Conservation (phyloP, 192 early-diverging fungal genomes). For the Mortierella antarctica region DNA sequence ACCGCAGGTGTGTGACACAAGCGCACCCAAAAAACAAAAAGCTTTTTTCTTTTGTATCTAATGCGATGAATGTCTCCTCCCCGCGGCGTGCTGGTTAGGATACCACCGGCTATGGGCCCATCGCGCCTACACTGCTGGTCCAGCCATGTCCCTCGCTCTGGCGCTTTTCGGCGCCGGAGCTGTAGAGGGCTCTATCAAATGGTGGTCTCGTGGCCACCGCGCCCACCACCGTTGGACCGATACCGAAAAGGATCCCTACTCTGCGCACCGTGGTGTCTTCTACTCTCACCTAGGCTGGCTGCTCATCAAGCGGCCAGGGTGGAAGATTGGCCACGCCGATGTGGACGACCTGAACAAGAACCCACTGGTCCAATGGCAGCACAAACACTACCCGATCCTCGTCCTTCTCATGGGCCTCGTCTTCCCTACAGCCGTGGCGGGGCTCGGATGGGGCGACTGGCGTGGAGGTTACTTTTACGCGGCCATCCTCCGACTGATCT, state of each 20-base stretch:
- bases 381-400: constrained; percentile 79
- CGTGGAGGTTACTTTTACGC: constrained; percentile 85
- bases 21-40: neutral
- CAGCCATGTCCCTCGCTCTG: constrained; percentile 69
- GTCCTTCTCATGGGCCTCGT: constrained; percentile 80
- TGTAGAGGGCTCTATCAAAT: constrained; percentile 85
- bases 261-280: constrained; percentile 81
- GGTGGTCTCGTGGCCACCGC: constrained; percentile 90
- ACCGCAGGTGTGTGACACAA: constrained; percentile 67
- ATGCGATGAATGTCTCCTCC: neutral
- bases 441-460: constrained; percentile 86
- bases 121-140: constrained; percentile 76
- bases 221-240: constrained; percentile 92
- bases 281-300: constrained; percentile 91
- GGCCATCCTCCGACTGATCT: constrained; percentile 74
- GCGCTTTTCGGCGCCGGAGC: constrained; percentile 74
- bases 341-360: constrained; percentile 83
- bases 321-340: constrained; percentile 81
- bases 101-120: constrained; percentile 90
- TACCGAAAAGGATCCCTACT: constrained; percentile 85
- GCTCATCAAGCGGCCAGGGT: constrained; percentile 80
- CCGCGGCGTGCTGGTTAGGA: constrained; percentile 47
- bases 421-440: constrained; percentile 86
- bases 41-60: neutral
- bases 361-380: constrained; percentile 78